These are phyloP conservation scores for Kluyveromyces aestuarii DNA, from an alignment of 805 yeast species.

Conservation along the genomic window DNA sequence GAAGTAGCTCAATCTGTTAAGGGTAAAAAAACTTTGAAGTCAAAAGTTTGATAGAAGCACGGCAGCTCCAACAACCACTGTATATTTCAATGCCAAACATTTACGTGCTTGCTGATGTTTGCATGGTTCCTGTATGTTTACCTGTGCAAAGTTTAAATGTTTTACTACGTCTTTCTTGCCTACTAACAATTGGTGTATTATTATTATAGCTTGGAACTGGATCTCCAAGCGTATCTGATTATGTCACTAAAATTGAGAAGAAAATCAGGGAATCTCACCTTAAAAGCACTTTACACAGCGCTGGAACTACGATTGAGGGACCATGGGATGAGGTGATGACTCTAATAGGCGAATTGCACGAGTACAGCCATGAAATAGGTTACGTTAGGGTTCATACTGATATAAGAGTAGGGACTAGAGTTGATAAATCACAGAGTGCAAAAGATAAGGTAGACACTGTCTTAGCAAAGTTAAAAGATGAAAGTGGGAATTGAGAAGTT, in stretches of 20 bases:
- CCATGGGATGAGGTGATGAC: conserved; percentile 87
- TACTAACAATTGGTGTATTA: neutral
- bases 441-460: conserved; percentile 65
- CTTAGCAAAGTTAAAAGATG: conserved; percentile 36
- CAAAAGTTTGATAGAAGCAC: neutral
- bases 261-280: conserved; percentile 54
- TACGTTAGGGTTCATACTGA: conserved; percentile 77
- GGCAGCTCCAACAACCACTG: neutral
- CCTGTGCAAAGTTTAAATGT: neutral
- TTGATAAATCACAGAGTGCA: conserved; percentile 64
- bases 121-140: conserved; percentile 67
- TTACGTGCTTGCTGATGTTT: conserved; percentile 61
- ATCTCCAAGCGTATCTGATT: conserved; percentile 70
- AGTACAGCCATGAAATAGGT: conserved; percentile 60
- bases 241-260: conserved; percentile 62
- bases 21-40: neutral
- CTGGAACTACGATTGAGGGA: conserved; percentile 87
- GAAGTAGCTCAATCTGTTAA: no score
- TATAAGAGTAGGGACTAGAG: conserved; percentile 78
- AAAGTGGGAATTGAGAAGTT: conserved; percentile 3
- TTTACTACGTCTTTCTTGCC: neutral
- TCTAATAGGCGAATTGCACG: conserved; percentile 70
- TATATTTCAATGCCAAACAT: conserved; percentile 9
- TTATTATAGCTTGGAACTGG: conserved; percentile 59
- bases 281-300: conserved; percentile 70